Conservation (phyloP, 23 red algal species). For the Gracilaria domingensis region DNA sequence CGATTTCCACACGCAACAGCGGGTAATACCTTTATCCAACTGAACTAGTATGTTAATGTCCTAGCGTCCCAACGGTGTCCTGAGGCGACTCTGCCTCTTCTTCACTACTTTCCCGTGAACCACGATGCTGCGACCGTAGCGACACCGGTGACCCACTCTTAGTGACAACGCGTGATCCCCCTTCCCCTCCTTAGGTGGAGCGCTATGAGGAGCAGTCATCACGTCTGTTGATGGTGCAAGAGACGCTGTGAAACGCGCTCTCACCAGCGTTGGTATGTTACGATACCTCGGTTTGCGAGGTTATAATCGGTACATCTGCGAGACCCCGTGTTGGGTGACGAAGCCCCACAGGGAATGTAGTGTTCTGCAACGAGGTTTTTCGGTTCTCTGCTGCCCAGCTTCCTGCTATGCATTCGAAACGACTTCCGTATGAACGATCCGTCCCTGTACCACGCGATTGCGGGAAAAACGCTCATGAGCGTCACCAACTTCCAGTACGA, state of each 20-base stretch:
- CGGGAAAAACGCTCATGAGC: constrained; percentile 7
- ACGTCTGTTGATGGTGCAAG: not conserved
- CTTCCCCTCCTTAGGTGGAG: not conserved
- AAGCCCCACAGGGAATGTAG: no score
- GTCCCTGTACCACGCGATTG: constrained; percentile 8
- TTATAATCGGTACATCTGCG: no score
- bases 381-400: no score
- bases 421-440: not conserved
- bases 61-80: no score
- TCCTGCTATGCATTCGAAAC: not conserved
- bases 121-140: not conserved
- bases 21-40: no score
- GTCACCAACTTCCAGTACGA: not conserved
- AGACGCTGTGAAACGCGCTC: not conserved
- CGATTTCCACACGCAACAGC: no score
- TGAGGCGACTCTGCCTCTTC: no score
- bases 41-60: no score
- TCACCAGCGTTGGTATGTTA: not conserved
- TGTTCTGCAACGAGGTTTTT: no score
- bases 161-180: not conserved
- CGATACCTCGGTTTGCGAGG: not conserved
- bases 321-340: no score
- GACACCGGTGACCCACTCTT: not conserved
- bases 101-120: no score
- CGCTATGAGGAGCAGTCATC: not conserved